These are phyloP conservation scores for Mortierella sp. DNA, from an alignment of 371 early-diverging fungal genomes.

Conservation along the genomic window DNA sequence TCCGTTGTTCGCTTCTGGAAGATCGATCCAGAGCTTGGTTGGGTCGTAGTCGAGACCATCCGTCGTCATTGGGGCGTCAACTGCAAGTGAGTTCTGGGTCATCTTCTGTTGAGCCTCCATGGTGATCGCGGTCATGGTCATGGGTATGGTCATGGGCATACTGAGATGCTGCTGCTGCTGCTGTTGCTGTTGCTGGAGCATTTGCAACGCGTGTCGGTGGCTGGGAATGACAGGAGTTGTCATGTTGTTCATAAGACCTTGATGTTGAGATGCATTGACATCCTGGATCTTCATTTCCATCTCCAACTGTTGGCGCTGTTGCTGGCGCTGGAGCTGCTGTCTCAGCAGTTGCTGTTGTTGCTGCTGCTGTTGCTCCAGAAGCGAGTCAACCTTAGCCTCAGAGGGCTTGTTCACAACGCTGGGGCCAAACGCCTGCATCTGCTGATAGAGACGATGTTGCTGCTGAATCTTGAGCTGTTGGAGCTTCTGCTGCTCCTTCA, in stretches of 20 bases:
- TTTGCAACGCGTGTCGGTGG: slow-evolving; percentile 44
- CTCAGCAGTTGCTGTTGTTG: slow-evolving; percentile 46
- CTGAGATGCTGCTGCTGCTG: slow-evolving; percentile 31
- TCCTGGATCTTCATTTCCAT: slow-evolving; percentile 37
- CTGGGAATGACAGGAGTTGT: slow-evolving; percentile 47
- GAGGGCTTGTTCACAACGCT: slow-evolving; percentile 15
- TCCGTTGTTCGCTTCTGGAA: slow-evolving; percentile 24
- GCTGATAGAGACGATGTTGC: slow-evolving; percentile 48
- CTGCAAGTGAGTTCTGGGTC: slow-evolving; percentile 18
- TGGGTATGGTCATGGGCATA: slow-evolving; percentile 26
- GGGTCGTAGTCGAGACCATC: slow-evolving; percentile 40
- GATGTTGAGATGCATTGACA: slow-evolving; percentile 13
- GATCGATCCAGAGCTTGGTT: slow-evolving; percentile 46
- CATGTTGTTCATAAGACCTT: slow-evolving; percentile 31
- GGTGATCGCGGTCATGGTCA: slow-evolving; percentile 34
- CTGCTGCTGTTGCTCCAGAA: slow-evolving; percentile 22
- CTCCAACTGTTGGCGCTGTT: slow-evolving; percentile 47
- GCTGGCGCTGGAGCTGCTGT: slow-evolving; percentile 52
- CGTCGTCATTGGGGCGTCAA: slow-evolving; percentile 15
- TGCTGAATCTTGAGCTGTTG: slow-evolving; percentile 54
- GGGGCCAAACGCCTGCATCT: slow-evolving; percentile 46
- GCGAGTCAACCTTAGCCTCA: slow-evolving; percentile 17
- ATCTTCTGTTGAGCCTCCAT: slow-evolving; percentile 30
- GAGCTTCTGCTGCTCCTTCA: slow-evolving; percentile 52
- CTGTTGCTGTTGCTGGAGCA: slow-evolving; percentile 41